A percentile compares a stretch with the other conserved stretches of the same genome.
These are phyloP conservation scores for Funneliformis geosporum DNA, from an alignment of 192 early-diverging fungal species.

Conservation along the genomic window DNA sequence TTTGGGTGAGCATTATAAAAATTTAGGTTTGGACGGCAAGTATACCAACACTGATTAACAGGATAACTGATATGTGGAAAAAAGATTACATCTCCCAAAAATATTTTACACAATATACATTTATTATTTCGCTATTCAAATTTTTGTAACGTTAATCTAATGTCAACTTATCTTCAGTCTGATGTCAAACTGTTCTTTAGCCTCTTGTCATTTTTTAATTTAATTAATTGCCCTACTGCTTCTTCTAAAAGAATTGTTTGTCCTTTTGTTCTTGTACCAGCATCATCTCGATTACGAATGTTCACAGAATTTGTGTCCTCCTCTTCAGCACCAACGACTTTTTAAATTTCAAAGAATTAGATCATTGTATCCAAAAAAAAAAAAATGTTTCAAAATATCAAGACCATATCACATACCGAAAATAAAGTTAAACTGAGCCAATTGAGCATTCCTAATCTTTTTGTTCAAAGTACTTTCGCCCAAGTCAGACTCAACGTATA, in stretches of 20 bases:
- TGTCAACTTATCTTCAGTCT: background rate
- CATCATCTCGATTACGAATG: slow-evolving; percentile 85
- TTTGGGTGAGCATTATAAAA: too few relatives aligned
- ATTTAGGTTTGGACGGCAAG: too few relatives aligned
- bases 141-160: background rate
- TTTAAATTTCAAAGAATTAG: background rate
- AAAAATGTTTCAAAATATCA: background rate
- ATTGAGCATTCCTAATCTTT: slow-evolving; percentile 96
- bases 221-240: slow-evolving; percentile 67
- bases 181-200: slow-evolving; percentile 59
- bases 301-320: slow-evolving; percentile 78
- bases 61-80: too few relatives aligned
- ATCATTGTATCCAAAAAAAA: background rate
- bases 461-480: slow-evolving; percentile 89
- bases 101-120: too few relatives aligned
- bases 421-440: slow-evolving; percentile 96
- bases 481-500: slow-evolving; percentile 86
- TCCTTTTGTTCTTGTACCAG: slow-evolving; percentile 79
- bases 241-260: slow-evolving; percentile 73
- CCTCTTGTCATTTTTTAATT: slow-evolving; percentile 66
- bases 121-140: too few relatives aligned
- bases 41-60: too few relatives aligned
- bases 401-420: slow-evolving; percentile 44
- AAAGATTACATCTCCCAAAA: background rate
- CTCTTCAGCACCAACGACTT: slow-evolving; percentile 91